Conservation (phyloP, 176 grass and related monocot species). For the Metroxylon sagu region DNA sequence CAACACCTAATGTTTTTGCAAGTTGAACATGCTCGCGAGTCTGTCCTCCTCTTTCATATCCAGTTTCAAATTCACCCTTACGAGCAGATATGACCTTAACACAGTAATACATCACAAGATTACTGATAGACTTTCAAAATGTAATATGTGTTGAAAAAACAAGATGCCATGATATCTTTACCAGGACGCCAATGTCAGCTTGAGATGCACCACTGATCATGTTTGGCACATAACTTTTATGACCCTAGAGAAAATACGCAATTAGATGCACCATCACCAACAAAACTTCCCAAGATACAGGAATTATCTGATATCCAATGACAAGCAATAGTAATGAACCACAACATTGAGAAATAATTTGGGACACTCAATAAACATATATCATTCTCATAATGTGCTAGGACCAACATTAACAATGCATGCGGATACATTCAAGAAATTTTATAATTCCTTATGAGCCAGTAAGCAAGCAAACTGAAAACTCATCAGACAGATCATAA, state of each 20-base stretch:
- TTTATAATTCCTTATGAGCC: too few species aligned
- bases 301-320: too few species aligned
- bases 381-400: too few species aligned
- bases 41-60: slow-evolving; percentile 74
- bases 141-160: slow-evolving; percentile 1
- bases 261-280: neutral
- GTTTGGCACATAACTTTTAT: slow-evolving; percentile 97
- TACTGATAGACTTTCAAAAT: neutral
- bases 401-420: too few species aligned
- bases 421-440: too few species aligned
- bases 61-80: slow-evolving; percentile 96
- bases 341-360: too few species aligned
- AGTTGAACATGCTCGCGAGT: slow-evolving; percentile 78
- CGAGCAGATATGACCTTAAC: slow-evolving; percentile 78
- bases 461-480: too few species aligned
- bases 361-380: too few species aligned
- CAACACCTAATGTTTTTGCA: slow-evolving; percentile 79
- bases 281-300: neutral
- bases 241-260: slow-evolving; percentile 57
- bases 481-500: too few species aligned
- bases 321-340: too few species aligned
- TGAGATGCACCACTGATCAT: slow-evolving; percentile 98
- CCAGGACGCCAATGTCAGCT: slow-evolving; percentile 95
- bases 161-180: slow-evolving; percentile 24
- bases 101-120: slow-evolving; percentile 6